Percentiles rank a stretch among this genome's conserved stretches.
phyloP scores from a whole-genome alignment of 805 yeast species.

The Candida peoriensis region DNA sequence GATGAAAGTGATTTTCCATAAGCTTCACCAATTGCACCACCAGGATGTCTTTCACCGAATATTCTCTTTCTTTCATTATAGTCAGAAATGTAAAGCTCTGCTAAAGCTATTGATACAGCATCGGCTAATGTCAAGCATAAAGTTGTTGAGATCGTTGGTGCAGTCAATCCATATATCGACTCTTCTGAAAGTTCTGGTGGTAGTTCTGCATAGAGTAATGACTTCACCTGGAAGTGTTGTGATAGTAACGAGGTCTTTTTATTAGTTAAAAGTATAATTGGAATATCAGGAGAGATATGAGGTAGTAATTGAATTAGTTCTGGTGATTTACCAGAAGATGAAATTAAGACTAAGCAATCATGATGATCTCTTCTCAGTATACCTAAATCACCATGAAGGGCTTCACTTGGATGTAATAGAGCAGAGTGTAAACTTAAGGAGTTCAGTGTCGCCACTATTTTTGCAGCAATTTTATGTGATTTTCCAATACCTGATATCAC shows the following conservation, averaged over 20 bases:
- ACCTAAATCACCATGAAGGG: conserved; percentile 88
- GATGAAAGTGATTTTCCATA: conserved; percentile 23
- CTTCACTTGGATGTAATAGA: conserved; percentile 77
- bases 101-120: conserved; percentile 68
- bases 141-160: conserved; percentile 84
- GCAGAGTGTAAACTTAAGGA: conserved; percentile 70
- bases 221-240: conserved; percentile 39
- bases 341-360: conserved; percentile 59
- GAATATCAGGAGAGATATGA: conserved; percentile 48
- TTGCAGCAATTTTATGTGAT: conserved; percentile 71
- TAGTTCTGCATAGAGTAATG: conserved; percentile 57
- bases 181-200: conserved; percentile 54
- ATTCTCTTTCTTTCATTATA: conserved; percentile 42
- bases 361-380: conserved; percentile 47
- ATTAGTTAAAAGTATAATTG: conserved; percentile 62
- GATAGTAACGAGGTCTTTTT: conserved; percentile 52
- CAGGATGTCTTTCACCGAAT: conserved; percentile 80
- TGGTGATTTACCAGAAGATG: conserved; percentile 81
- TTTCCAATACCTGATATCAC: conserved; percentile 84
- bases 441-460: conserved; percentile 76
- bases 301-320: conserved; percentile 52
- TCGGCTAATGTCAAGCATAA: conserved; percentile 73
- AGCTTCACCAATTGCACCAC: conserved; percentile 78
- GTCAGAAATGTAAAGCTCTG: conserved; percentile 62
- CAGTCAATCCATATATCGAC: conserved; percentile 68